A percentile compares a stretch with the other conserved stretches of the same genome.
Conservation (phyloP, 176 grass and related monocot genomes). For the Cocos nucifera region DNA sequence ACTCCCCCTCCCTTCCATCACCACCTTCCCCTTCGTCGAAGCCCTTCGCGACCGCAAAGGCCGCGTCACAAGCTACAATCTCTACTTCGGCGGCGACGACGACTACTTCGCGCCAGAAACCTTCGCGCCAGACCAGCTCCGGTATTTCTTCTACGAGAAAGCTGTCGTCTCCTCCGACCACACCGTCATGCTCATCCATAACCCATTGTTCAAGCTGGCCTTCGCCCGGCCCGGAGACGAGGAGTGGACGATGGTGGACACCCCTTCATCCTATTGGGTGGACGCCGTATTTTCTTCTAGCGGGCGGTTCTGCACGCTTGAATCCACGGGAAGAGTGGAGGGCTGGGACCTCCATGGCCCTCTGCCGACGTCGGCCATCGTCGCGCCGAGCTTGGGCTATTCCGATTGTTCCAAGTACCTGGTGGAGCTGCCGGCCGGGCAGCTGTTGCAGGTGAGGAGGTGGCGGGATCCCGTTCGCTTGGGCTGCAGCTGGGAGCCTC, state of each 20-base stretch:
- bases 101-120: constrained; percentile 17
- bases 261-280: constrained; percentile 24
- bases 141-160: constrained; percentile 47
- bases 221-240: constrained; percentile 27
- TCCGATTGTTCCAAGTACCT: constrained; percentile 36
- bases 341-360: constrained; percentile 11
- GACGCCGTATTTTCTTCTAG: constrained; percentile 21
- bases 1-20: constrained; percentile 21
- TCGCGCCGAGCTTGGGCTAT: constrained; percentile 23
- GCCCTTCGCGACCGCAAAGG: neutral
- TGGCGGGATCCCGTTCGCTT: constrained; percentile 7
- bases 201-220: constrained; percentile 33
- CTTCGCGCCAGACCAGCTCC: constrained; percentile 21
- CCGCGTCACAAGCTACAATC: constrained; percentile 15
- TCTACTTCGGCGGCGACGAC: constrained; percentile 1
- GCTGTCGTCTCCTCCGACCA: constrained; percentile 29
- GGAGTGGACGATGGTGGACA: constrained; percentile 28
- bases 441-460: constrained; percentile 34
- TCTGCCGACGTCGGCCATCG: neutral
- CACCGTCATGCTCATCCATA: constrained; percentile 44
- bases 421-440: constrained; percentile 40
- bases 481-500: constrained; percentile 37
- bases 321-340: constrained; percentile 27
- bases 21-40: constrained; percentile 32
- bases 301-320: constrained; percentile 26